Base-by-base conservation (phyloP, 1,284 basidiomycete species). In the Pulchroboletus neoregius region DNA sequence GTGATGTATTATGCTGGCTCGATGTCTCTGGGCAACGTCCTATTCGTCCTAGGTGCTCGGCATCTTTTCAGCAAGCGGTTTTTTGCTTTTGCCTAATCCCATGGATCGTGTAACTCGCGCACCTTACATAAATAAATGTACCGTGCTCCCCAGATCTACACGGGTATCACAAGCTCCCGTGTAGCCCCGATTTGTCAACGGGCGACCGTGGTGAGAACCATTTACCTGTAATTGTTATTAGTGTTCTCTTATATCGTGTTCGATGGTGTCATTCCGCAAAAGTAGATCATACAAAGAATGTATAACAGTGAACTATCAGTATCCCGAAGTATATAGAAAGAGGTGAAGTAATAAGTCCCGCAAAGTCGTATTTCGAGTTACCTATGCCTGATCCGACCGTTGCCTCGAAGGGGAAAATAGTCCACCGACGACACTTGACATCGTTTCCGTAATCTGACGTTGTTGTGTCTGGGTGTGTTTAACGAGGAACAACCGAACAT, bases 401-500 rank as follows among this genome's bases (percentile, higher is more conserved):
- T 58, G 61, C 41, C 62, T 64, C 1, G 62, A 40, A 23, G 64
- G 35, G 5, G 66, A 62, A 45, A 64, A 64, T 11, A 64, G 26
- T 16, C 65, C 65, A 13, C 87, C 87, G 9, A 90, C 80, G 8
- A 88, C 87, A 51, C 79, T 86, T 6, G 84, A 79, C 18, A 90
- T 82, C 2, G 87, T 75, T 46, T 88, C 85, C 8, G 83, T 79
- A 32, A 90, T 77, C 60, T 86, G 87, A 31, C 85, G 75, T 46
- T 76, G 74, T 49, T 86, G 81, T 33, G 66, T 66, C 51, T 80
- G 81, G 6, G 87, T 79, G 58, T 93, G 91, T 64, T 92, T 93
- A 49, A 95, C 87, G 44, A 90, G 82, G 71, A 95, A 95, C 40
- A 95, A 68, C 22, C 88, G 81, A 15, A 94, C 89, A 36, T 82